These are phyloP conservation scores for Phialophora verrucosa DNA, from an alignment of 2,329 filamentous ascomycete genomes.

Conservation along the genomic window DNA sequence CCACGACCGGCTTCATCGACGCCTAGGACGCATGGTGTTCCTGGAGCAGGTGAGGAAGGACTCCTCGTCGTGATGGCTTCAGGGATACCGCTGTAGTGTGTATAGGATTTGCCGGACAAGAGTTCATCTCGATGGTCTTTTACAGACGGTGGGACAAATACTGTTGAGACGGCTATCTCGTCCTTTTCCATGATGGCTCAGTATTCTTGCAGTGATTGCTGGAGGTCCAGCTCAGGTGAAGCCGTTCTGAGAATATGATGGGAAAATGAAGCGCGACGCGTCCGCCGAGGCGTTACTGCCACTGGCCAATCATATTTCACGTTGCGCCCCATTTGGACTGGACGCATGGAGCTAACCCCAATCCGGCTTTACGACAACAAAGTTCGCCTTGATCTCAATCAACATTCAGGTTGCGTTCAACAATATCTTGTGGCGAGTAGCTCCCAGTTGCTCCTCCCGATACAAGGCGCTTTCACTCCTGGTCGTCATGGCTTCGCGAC, in stretches of 20 bases:
- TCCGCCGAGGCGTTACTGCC: neutral
- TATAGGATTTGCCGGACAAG: slow-evolving; percentile 70
- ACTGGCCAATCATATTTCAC: neutral
- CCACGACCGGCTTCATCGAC: slow-evolving; percentile 94
- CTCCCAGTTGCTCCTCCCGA: neutral
- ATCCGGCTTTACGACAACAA: slow-evolving; percentile 22
- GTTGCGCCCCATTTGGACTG: neutral
- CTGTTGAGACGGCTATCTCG: slow-evolving; percentile 43
- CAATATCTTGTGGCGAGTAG: neutral
- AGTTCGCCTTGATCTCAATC: neutral
- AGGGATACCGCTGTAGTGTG: slow-evolving; percentile 73
- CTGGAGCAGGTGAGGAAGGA: slow-evolving; percentile 37
- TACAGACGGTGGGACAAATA: slow-evolving; percentile 74
- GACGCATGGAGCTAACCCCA: neutral
- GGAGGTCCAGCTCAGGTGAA: neutral
- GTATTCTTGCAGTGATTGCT: neutral
- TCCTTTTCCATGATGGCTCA: slow-evolving; percentile 42
- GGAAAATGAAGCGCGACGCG: neutral
- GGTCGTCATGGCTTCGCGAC: slow-evolving; percentile 33
- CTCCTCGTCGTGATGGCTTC: slow-evolving; percentile 56
- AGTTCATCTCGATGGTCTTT: slow-evolving; percentile 56
- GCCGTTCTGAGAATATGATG: neutral
- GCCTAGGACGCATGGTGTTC: slow-evolving; percentile 75
- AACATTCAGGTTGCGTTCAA: neutral
- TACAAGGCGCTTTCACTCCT: neutral